These are phyloP conservation scores for Phaffomyces opuntiae DNA, from an alignment of 805 yeast genomes.

Conservation along the genomic window DNA sequence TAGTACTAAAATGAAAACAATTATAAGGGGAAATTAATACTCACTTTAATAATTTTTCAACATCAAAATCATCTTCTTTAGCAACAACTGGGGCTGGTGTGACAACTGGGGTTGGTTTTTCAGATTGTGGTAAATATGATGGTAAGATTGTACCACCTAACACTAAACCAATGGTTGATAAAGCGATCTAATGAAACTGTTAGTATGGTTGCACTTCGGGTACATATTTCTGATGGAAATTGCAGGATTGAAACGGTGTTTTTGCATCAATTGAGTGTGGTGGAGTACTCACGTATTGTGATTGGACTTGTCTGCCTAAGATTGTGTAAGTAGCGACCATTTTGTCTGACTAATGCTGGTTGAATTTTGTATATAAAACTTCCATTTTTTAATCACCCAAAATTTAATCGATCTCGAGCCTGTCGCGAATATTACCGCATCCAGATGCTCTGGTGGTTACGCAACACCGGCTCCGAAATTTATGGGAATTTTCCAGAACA, in stretches of 20 bases:
- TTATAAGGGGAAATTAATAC: constrained; percentile 1
- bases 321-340: constrained; percentile 25
- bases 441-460: neutral
- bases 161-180: constrained; percentile 27
- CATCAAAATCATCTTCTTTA: constrained; percentile 25
- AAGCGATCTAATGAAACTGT: constrained; percentile 21
- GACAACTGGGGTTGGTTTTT: constrained; percentile 15
- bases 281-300: constrained; percentile 22
- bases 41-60: constrained; percentile 26
- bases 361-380: too few species aligned
- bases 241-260: too few species aligned
- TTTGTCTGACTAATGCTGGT: too few species aligned
- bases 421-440: neutral
- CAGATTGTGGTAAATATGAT: constrained; percentile 15
- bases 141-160: constrained; percentile 25
- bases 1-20: neutral
- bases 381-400: constrained; percentile 12
- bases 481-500: too few species aligned
- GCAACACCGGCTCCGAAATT: neutral
- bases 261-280: neutral
- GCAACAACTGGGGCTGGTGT: constrained; percentile 21
- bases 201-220: neutral
- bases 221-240: neutral
- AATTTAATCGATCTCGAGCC: neutral
- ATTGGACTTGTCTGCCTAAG: constrained; percentile 23